phyloP scores from a whole-genome alignment of 116 monocot genomes.

The Posidonia oceanica region DNA sequence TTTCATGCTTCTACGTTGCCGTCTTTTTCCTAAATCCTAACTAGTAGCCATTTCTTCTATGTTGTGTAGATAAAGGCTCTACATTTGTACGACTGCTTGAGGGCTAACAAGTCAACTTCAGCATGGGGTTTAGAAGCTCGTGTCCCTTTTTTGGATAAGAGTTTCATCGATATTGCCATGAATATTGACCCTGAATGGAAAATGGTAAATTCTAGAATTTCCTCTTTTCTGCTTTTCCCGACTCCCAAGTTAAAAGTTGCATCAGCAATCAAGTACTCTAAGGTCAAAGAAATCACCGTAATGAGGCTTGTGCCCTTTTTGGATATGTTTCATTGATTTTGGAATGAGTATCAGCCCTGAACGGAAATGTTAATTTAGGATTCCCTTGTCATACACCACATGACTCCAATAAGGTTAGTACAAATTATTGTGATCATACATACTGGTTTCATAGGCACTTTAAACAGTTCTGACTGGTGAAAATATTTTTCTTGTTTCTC shows the following conservation, averaged over 20 bases:
- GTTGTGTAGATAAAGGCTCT: slow-evolving; percentile 80
- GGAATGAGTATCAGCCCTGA: too few species aligned
- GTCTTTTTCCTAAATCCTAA: not conserved
- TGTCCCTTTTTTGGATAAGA: slow-evolving; percentile 95
- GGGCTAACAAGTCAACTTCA: slow-evolving; percentile 94
- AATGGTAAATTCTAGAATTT: slow-evolving; percentile 40
- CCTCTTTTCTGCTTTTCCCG: not conserved
- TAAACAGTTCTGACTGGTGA: too few species aligned
- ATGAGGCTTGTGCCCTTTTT: not conserved
- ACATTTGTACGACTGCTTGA: slow-evolving; percentile 96
- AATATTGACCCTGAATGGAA: slow-evolving; percentile 96
- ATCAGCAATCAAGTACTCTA: not conserved
- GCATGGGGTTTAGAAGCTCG: slow-evolving; percentile 99
- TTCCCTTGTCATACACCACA: too few species aligned
- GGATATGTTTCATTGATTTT: too few species aligned
- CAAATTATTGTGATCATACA: too few species aligned
- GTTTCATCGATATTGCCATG: slow-evolving; percentile 81
- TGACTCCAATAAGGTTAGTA: too few species aligned
- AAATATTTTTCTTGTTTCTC: too few species aligned
- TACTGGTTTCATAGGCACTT: too few species aligned
- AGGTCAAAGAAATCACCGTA: not conserved
- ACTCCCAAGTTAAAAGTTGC: not conserved
- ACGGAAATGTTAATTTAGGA: too few species aligned
- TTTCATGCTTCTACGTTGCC: not conserved
- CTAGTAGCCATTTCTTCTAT: not conserved